Conservation (phyloP, 73 alveolate genomes). For the Symbiodinium natans region DNA sequence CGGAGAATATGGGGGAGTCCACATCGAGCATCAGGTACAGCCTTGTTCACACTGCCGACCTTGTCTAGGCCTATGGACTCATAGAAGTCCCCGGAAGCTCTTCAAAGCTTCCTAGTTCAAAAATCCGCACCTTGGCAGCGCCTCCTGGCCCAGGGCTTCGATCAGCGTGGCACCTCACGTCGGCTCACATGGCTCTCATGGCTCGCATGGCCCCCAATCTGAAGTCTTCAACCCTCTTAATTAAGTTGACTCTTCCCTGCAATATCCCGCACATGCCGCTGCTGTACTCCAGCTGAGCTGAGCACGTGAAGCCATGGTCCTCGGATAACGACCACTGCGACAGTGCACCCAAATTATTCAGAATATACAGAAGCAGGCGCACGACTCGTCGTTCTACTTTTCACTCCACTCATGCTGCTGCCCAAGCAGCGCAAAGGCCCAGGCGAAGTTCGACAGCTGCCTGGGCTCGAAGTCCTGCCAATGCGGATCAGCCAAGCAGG, state of each 20-base stretch:
- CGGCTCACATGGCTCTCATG: background rate
- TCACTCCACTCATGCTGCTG: too few species aligned
- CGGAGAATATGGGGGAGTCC: too few species aligned
- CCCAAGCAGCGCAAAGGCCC: background rate
- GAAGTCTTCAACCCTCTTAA: too few species aligned
- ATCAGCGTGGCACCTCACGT: background rate
- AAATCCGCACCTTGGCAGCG: too few species aligned
- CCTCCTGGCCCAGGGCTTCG: background rate
- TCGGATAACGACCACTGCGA: background rate
- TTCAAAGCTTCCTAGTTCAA: too few species aligned
- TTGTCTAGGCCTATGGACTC: background rate
- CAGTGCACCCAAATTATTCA: background rate
- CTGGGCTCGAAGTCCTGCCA: background rate
- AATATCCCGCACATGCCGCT: too few species aligned
- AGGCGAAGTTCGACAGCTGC: constrained; percentile 2
- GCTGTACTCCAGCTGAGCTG: background rate
- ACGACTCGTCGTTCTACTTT: background rate
- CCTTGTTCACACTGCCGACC: too few species aligned
- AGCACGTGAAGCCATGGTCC: background rate
- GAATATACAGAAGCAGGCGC: background rate
- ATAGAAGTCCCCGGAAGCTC: too few species aligned
- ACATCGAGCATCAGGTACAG: too few species aligned
- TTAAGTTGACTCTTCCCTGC: too few species aligned
- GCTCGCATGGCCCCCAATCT: too few species aligned
- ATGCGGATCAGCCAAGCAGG: background rate